phyloP scores from a whole-genome alignment of 2,329 filamentous ascomycete genomes.

The Fusarium pilosicola region DNA sequence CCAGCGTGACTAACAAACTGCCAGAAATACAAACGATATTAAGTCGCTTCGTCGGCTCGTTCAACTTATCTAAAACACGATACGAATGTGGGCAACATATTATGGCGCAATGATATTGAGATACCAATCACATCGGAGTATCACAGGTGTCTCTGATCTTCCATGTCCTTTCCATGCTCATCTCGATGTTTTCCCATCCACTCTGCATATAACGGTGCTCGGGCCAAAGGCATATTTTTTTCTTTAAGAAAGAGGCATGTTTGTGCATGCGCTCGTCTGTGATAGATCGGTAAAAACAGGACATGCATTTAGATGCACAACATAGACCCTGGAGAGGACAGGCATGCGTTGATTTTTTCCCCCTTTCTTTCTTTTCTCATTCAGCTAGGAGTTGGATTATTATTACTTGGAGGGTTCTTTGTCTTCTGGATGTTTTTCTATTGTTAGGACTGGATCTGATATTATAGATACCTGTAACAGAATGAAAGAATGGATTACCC shows the following conservation, averaged over 20 bases:
- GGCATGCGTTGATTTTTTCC: not conserved
- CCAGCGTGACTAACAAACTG: slow-evolving; percentile 15
- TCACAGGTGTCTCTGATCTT: slow-evolving; percentile 1
- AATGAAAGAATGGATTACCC: slow-evolving; percentile 14
- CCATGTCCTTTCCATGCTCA: slow-evolving; percentile 7
- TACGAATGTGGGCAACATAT: slow-evolving; percentile 16
- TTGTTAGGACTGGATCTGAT: slow-evolving; percentile 1
- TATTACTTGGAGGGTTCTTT: not conserved
- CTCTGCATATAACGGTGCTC: slow-evolving; percentile 29
- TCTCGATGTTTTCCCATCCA: slow-evolving; percentile 6
- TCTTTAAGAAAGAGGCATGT: slow-evolving; percentile 28
- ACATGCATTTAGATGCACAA: slow-evolving; percentile 28
- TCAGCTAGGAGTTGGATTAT: slow-evolving; percentile 32
- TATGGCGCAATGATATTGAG: slow-evolving; percentile 22
- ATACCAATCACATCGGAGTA: slow-evolving; percentile 11
- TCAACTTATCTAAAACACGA: not conserved
- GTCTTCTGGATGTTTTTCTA: not conserved
- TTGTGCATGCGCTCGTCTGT: slow-evolving; percentile 15
- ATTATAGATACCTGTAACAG: slow-evolving; percentile 39
- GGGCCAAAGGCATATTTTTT: slow-evolving; percentile 18
- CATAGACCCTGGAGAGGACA: slow-evolving; percentile 34
- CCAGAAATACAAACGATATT: slow-evolving; percentile 63
- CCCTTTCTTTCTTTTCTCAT: not conserved
- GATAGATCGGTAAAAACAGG: slow-evolving; percentile 40
- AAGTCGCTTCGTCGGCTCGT: slow-evolving; percentile 8